Evolutionary conservation across 768 basidiomycete species (phyloP).

Genomic region (Tricholoma furcatifolium): DNA sequence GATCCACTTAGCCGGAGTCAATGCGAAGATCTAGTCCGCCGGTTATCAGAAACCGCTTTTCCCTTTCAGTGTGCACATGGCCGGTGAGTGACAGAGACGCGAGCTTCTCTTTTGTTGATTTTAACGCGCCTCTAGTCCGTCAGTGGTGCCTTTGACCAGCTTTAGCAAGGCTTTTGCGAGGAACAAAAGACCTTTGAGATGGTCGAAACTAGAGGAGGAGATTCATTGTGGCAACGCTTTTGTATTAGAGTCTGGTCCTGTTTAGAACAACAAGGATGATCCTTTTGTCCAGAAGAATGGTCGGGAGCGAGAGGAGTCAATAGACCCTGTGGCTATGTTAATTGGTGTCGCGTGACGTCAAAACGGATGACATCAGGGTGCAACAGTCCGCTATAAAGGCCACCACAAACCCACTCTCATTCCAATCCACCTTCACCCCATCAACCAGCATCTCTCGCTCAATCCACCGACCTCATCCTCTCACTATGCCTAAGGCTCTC

Average conservation of each 20-base stretch:
- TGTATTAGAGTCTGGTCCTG: not conserved
- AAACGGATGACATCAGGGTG: constrained; percentile 23
- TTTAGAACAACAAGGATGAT: not conserved
- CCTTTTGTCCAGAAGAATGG: not conserved
- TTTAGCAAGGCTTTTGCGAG: constrained; percentile 10
- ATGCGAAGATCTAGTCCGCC: constrained; percentile 64
- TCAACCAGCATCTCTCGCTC: constrained; percentile 14
- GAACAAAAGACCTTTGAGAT: constrained; percentile 7
- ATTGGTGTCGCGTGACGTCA: constrained; percentile 29
- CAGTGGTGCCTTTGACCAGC: constrained; percentile 38
- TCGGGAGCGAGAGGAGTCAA: not conserved
- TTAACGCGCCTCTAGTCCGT: constrained; percentile 29
- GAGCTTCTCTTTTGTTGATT: not conserved
- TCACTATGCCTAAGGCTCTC: constrained; percentile 44
- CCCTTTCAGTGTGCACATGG: constrained; percentile 99
- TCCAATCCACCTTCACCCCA: constrained; percentile 5
- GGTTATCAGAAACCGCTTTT: constrained; percentile 70
- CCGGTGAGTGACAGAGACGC: constrained; percentile 43
- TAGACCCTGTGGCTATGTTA: constrained; percentile 9
- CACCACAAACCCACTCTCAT: not conserved
- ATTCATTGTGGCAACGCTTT: not conserved
- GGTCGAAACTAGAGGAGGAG: constrained; percentile 14
- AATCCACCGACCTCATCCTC: constrained; percentile 16
- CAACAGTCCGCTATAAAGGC: constrained; percentile 16
- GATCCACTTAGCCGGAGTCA: constrained; percentile 69